Evolutionary conservation across 495 filamentous ascomycete species (phyloP).

Genomic region (Rhizodiscina lignyota): DNA sequence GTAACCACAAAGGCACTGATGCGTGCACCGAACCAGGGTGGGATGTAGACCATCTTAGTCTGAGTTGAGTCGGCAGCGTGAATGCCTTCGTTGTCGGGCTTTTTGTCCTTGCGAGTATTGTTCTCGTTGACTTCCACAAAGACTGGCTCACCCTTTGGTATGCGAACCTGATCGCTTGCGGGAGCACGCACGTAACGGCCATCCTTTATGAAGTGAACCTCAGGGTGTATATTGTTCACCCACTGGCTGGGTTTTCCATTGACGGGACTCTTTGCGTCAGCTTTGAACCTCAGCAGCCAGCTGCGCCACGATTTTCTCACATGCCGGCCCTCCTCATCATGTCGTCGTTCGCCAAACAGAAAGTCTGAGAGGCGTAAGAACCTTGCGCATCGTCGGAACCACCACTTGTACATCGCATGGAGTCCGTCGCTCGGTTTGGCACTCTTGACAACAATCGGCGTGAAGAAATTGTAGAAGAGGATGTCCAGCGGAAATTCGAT

Average conservation of each 20-base stretch:
- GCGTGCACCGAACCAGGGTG: slow-evolving; percentile 64
- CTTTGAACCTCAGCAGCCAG: slow-evolving; percentile 13
- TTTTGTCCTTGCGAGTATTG: slow-evolving; percentile 48
- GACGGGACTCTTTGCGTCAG: background rate
- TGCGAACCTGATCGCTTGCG: slow-evolving; percentile 82
- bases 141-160: slow-evolving; percentile 64
- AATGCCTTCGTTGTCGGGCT: slow-evolving; percentile 39
- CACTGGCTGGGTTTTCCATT: slow-evolving; percentile 1
- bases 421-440: slow-evolving; percentile 73
- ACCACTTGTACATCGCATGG: slow-evolving; percentile 81
- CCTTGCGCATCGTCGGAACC: slow-evolving; percentile 80
- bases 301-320: slow-evolving; percentile 1
- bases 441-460: slow-evolving; percentile 66
- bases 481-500: slow-evolving; percentile 91
- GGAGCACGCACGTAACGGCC: slow-evolving; percentile 84
- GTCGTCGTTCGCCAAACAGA: slow-evolving; percentile 65
- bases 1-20: slow-evolving; percentile 73
- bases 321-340: slow-evolving; percentile 62
- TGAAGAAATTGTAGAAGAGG: slow-evolving; percentile 89
- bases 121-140: slow-evolving; percentile 66
- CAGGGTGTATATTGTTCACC: slow-evolving; percentile 20
- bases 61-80: slow-evolving; percentile 47
- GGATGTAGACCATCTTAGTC: slow-evolving; percentile 77
- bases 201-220: slow-evolving; percentile 43
- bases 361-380: slow-evolving; percentile 73